Conservation (phyloP, 192 early-diverging fungal genomes). For the Entophlyctis helioformis region DNA sequence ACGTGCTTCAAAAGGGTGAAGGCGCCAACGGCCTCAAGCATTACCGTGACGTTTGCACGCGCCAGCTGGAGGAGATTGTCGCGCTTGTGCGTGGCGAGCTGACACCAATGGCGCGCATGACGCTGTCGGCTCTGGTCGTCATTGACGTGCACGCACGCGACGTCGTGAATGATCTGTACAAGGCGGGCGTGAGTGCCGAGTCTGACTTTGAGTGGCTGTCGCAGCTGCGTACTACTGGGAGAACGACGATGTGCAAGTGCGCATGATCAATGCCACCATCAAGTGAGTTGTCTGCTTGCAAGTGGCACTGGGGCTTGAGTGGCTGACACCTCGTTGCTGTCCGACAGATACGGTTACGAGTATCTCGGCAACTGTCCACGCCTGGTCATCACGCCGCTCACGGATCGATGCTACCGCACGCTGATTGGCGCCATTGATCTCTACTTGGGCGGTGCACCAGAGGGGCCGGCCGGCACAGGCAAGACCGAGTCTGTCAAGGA, state of each 20-base stretch:
- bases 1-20: conserved; percentile 27
- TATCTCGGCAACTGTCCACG: conserved; percentile 44
- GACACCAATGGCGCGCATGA: conserved; percentile 43
- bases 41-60: conserved; percentile 34
- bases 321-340: no score
- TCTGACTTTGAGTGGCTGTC: conserved; percentile 50
- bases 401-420: conserved; percentile 51
- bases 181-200: conserved; percentile 26
- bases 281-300: no score
- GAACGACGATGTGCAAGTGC: conserved; percentile 37
- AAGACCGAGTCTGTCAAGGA: conserved; percentile 53
- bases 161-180: conserved; percentile 37
- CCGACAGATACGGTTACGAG: conserved; percentile 51
- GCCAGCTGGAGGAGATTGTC: conserved; percentile 40
- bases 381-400: conserved; percentile 46
- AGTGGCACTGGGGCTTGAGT: no score
- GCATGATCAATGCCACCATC: conserved; percentile 50
- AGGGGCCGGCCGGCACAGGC: conserved; percentile 49
- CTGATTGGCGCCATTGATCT: conserved; percentile 50
- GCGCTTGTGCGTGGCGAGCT: conserved; percentile 45
- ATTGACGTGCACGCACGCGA: conserved; percentile 52
- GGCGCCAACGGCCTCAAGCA: conserved; percentile 24
- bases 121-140: conserved; percentile 42
- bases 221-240: conserved; percentile 56
- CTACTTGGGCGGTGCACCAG: conserved; percentile 48